Evolutionary conservation across 148 eudicot genomes (phyloP), one percentile per base, ranked within the genome.

Genomic region (Amaranthus palmeri): DNA sequence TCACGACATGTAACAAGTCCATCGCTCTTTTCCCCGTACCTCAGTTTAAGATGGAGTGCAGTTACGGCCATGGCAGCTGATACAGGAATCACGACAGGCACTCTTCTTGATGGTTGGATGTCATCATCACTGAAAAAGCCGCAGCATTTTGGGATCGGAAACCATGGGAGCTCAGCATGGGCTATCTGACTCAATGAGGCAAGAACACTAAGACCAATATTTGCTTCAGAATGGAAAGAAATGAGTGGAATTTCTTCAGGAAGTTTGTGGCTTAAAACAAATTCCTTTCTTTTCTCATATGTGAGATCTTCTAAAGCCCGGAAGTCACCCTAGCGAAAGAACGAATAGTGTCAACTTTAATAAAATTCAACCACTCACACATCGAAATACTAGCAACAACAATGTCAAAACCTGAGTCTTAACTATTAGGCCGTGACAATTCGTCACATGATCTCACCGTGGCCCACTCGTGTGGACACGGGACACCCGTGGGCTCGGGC

Each of bases 21-120:
- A 43, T 93, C 98, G 15, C 98, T 93, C 78, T 88, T 89, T 72
- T 91, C 97, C 9, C 98, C 98, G 10, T 93, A 89, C 72, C 97
- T 80, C 10, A 89, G 80, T 63, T 80, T 86, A 73, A 93, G 85
- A 78, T 89, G 96, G 69, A 93, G 91, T 7, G 97, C 92, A 14
- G 79, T 83, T 3, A 91, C 43, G 8, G 90, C 98, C 90, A 91
- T 82, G 57, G 81, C 93, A 1, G 97, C 98, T 14, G 98, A 89
- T n/a, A 93, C 47, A 2, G 98, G 98, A 48, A 88, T 78, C 15
- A 90, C 78, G 3, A 93, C 87, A 4, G 98, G 98, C 44, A 93
- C 85, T 56, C 60, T 79, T 7, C 72, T 80, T 4, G 75, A 83
- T 11, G 67, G 78, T 73, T 77, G 81, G 67, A 67, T 74, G 13